phyloP scores from a whole-genome alignment of 192 early-diverging fungal genomes.

The Haplosporangium gracile region DNA sequence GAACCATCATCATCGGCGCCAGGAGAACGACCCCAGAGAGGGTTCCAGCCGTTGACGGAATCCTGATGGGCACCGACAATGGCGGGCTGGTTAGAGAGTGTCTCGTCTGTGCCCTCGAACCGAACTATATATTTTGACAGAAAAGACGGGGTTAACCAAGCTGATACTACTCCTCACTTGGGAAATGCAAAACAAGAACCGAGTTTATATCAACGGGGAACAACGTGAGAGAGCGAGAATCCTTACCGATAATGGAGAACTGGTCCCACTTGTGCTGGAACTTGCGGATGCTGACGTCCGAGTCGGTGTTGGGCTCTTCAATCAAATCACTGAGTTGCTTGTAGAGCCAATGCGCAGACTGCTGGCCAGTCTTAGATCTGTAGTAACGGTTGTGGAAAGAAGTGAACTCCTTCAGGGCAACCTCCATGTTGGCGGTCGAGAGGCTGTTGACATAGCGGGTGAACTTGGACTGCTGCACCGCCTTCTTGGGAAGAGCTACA shows the following conservation, averaged over 20 bases:
- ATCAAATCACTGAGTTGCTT: slow-evolving; percentile 66
- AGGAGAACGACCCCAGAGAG: slow-evolving; percentile 78
- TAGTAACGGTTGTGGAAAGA: slow-evolving; percentile 93
- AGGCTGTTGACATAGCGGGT: slow-evolving; percentile 69
- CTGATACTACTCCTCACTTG: background rate
- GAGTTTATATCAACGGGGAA: background rate
- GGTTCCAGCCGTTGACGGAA: slow-evolving; percentile 88
- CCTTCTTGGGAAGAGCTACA: slow-evolving; percentile 63
- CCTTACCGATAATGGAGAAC: slow-evolving; percentile 72
- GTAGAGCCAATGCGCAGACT: slow-evolving; percentile 81
- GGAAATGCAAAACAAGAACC: background rate
- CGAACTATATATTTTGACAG: slow-evolving; percentile 63
- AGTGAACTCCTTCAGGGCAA: slow-evolving; percentile 81
- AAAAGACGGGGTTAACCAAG: background rate
- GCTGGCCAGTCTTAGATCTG: slow-evolving; percentile 74
- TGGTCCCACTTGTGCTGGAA: slow-evolving; percentile 90
- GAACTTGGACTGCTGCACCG: slow-evolving; percentile 71
- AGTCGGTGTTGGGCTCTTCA: slow-evolving; percentile 22
- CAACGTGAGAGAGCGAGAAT: background rate
- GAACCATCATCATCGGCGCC: slow-evolving; percentile 92
- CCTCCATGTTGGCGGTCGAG: slow-evolving; percentile 74
- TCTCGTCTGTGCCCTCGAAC: slow-evolving; percentile 71
- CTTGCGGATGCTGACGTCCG: slow-evolving; percentile 74
- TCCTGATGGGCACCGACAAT: slow-evolving; percentile 95
- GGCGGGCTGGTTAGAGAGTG: slow-evolving; percentile 71